Conservation (phyloP, 2,329 filamentous ascomycete species). For the Trichoderma oligosporum region DNA sequence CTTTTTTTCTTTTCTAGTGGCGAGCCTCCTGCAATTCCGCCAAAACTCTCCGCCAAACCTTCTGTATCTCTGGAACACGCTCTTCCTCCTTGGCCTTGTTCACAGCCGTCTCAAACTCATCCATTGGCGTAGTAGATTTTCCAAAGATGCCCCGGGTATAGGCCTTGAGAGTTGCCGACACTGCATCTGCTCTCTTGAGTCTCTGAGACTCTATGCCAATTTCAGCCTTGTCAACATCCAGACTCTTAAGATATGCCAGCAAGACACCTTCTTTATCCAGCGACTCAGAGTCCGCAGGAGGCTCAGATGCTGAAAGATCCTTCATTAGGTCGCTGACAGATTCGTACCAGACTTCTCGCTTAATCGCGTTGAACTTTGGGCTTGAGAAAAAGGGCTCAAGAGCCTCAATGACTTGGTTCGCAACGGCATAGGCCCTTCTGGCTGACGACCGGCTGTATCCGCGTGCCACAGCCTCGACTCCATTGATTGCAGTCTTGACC, state of each 20-base stretch:
- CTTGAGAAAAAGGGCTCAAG: constrained; percentile 41
- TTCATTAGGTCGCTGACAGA: constrained; percentile 46
- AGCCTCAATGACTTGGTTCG: constrained; percentile 39
- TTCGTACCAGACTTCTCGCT: constrained; percentile 52
- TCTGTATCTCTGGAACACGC: constrained; percentile 45
- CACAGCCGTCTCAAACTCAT: constrained; percentile 34
- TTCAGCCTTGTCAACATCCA: constrained; percentile 46
- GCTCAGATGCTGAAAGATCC: constrained; percentile 32
- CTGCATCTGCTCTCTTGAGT: constrained; percentile 44
- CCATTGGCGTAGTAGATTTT: constrained; percentile 23
- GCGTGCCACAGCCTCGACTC: constrained; percentile 47
- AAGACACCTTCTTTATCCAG: constrained; percentile 24
- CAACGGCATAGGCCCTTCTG: constrained; percentile 34
- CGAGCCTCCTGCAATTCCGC: constrained; percentile 27
- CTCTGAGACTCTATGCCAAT: constrained; percentile 52
- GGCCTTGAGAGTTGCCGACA: constrained; percentile 41
- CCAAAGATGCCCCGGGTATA: constrained; percentile 44
- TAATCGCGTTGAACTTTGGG: constrained; percentile 40
- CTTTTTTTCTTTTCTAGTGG: no score
- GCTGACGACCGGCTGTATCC: constrained; percentile 46
- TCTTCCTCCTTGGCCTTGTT: constrained; percentile 38
- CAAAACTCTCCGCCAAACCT: constrained; percentile 38
- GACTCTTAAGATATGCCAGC: constrained; percentile 42
- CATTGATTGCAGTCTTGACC: constrained; percentile 46
- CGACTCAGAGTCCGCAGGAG: constrained; percentile 22